A percentile compares a stretch with the other conserved stretches of the same genome.
Evolutionary conservation across 305 asterid species (phyloP).

Genomic region (Plantago lanceolata): DNA sequence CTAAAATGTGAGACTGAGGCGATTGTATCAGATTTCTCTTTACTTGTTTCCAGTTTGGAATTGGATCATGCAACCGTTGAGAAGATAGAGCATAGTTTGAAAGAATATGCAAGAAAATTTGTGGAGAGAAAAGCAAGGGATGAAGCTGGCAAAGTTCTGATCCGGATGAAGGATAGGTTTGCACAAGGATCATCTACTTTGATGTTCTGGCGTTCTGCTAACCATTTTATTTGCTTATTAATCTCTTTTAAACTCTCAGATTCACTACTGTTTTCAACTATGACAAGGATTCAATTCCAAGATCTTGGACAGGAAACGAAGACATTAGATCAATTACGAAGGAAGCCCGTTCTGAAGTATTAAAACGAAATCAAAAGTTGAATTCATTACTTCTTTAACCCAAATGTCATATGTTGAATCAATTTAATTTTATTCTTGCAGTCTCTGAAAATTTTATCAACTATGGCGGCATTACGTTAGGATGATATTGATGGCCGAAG

Average conservation of each 20-base stretch:
- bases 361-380: neutral
- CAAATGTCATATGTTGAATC: neutral
- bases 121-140: slow-evolving; percentile 56
- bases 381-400: neutral
- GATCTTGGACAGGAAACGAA: slow-evolving; percentile 82
- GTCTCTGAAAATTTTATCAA: slow-evolving; percentile 52
- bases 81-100: slow-evolving; percentile 39
- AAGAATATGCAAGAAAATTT: slow-evolving; percentile 42
- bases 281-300: slow-evolving; percentile 57
- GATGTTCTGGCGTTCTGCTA: neutral
- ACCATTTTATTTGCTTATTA: slow-evolving; percentile 7
- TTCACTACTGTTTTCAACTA: slow-evolving; percentile 54
- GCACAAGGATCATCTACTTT: slow-evolving; percentile 3
- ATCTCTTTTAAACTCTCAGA: slow-evolving; percentile 29
- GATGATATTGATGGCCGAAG: slow-evolving; percentile 37
- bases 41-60: slow-evolving; percentile 47
- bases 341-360: slow-evolving; percentile 60
- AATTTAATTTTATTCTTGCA: slow-evolving; percentile 28
- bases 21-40: slow-evolving; percentile 34
- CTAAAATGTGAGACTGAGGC: slow-evolving; percentile 44
- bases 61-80: slow-evolving; percentile 45
- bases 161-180: slow-evolving; percentile 63
- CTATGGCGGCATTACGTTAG: slow-evolving; percentile 48
- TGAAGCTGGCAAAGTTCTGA: slow-evolving; percentile 56
- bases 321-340: slow-evolving; percentile 53